phyloP scores from a whole-genome alignment of 495 filamentous ascomycete genomes.

The Neurospora discreta region DNA sequence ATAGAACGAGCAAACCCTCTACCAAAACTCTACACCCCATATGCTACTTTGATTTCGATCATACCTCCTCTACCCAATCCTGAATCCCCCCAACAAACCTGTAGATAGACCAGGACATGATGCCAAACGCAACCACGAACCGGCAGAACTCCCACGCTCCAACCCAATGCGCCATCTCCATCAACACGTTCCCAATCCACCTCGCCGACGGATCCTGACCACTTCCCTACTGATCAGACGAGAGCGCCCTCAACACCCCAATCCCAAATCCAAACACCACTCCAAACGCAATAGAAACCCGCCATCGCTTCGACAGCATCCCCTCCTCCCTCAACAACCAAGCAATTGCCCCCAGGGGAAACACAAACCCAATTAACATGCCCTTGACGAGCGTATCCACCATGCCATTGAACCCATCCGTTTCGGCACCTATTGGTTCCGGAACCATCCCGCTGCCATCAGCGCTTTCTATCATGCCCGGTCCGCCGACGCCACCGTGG shows the following conservation, averaged over 20 bases:
- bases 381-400: constrained; percentile 83
- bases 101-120: background rate
- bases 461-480: constrained; percentile 22
- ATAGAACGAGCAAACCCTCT: too few species aligned
- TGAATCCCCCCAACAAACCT: background rate
- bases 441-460: constrained; percentile 12
- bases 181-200: background rate
- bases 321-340: constrained; percentile 84
- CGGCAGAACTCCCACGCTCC: background rate
- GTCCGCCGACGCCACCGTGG: constrained; percentile 25
- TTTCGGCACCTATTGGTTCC: constrained; percentile 25
- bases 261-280: constrained; percentile 42
- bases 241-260: constrained; percentile 30
- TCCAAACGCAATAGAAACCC: constrained; percentile 74
- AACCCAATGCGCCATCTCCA: background rate
- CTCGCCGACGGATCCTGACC: background rate
- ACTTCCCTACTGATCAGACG: constrained; percentile 16
- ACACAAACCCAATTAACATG: constrained; percentile 85
- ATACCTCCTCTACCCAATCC: background rate
- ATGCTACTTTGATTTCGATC: background rate
- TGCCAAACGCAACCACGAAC: background rate
- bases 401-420: constrained; percentile 30
- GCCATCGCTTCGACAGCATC: constrained; percentile 71
- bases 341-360: constrained; percentile 73
- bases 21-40: too few species aligned